phyloP scores from a whole-genome alignment of 2,329 filamentous ascomycete genomes.

The Podosphaera xanthii region DNA sequence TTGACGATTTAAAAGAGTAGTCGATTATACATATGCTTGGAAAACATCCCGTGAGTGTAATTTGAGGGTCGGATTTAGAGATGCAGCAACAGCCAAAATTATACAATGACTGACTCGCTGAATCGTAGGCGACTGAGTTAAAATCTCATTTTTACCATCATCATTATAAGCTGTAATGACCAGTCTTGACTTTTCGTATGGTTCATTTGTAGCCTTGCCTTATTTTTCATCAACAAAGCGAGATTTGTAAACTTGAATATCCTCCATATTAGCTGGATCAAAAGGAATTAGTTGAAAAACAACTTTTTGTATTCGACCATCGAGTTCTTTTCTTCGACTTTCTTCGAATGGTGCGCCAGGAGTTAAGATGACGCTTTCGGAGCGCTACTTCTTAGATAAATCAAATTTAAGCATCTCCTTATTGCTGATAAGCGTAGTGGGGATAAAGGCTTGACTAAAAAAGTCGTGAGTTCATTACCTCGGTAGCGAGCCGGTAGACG shows the following conservation, averaged over 20 bases:
- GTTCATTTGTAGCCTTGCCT: not conserved
- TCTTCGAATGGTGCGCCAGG: not conserved
- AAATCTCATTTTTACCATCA: not conserved
- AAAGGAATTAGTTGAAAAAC: not conserved
- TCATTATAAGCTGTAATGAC: not conserved
- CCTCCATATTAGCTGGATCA: not conserved
- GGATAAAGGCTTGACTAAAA: too few species aligned
- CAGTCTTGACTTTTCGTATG: not conserved
- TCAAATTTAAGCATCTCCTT: too few species aligned
- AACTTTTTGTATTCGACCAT: not conserved
- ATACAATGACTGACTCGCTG: conserved; percentile 1
- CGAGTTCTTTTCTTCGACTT: not conserved
- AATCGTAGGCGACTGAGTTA: not conserved
- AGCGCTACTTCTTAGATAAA: too few species aligned
- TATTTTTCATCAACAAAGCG: not conserved
- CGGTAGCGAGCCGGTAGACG: too few species aligned
- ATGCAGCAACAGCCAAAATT: conserved; percentile 3
- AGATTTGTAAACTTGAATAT: not conserved
- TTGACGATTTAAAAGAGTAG: not conserved
- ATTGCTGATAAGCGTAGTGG: too few species aligned
- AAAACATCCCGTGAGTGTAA: conserved; percentile 4
- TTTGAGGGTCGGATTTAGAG: not conserved
- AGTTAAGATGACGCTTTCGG: not conserved
- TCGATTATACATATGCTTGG: not conserved
- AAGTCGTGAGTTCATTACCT: too few species aligned